A percentile compares a stretch with the other conserved stretches of the same genome.
Evolutionary conservation across 768 basidiomycete species (phyloP).

Genomic region (Astraeus odoratus): DNA sequence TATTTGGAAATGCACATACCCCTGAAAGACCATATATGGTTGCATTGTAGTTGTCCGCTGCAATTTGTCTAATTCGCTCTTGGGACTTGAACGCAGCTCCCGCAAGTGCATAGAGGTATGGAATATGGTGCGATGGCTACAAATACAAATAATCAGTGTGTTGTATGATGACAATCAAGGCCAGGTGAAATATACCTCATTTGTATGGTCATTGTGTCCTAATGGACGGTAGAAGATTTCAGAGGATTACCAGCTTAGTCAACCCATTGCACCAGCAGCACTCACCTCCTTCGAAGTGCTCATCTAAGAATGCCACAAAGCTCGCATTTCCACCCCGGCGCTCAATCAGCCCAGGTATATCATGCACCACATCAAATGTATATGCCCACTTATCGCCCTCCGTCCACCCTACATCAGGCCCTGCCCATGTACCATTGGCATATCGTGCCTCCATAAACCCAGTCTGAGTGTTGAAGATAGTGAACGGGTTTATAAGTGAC

Average conservation of each 20-base stretch:
- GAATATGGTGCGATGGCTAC: slow-evolving; percentile 81
- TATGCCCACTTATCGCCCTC: slow-evolving; percentile 79
- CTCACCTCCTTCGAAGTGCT: slow-evolving; percentile 42
- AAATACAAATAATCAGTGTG: too few relatives aligned
- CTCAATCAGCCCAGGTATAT: slow-evolving; percentile 54
- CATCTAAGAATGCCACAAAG: slow-evolving; percentile 64
- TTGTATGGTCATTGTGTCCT: slow-evolving; percentile 78
- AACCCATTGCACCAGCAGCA: background rate
- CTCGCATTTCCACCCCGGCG: slow-evolving; percentile 56
- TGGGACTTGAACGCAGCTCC: slow-evolving; percentile 68
- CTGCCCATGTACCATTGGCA: slow-evolving; percentile 64
- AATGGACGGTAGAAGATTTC: background rate
- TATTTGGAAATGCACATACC: too few relatives aligned
- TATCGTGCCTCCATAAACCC: slow-evolving; percentile 83
- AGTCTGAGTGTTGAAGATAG: slow-evolving; percentile 56
- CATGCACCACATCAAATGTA: slow-evolving; percentile 72
- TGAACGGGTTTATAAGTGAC: slow-evolving; percentile 48
- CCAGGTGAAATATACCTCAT: slow-evolving; percentile 71
- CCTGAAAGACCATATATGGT: slow-evolving; percentile 67
- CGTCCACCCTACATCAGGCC: slow-evolving; percentile 69
- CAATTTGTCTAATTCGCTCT: slow-evolving; percentile 63
- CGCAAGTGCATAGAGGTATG: slow-evolving; percentile 72
- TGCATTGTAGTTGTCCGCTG: slow-evolving; percentile 55
- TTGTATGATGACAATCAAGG: background rate
- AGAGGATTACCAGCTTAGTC: too few relatives aligned